Evolutionary conservation across 1,284 basidiomycete species (phyloP).

Genomic region (Anthracocystis panici-leucophaei): DNA sequence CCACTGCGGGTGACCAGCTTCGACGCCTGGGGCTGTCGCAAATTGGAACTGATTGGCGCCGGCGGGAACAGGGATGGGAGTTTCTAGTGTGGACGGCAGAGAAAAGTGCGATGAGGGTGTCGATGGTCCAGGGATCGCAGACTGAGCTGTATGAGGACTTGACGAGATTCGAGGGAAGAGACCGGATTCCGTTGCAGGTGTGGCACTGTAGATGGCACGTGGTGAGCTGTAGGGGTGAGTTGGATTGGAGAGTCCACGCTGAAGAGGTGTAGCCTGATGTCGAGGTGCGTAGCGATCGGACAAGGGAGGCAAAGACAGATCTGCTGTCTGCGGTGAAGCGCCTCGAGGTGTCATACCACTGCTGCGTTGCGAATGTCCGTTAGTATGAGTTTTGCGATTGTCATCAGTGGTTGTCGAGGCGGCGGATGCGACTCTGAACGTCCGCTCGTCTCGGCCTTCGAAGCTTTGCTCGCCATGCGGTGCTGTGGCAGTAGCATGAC

Average conservation of each 20-base stretch:
- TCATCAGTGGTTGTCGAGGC: background rate
- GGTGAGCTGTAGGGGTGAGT: constrained; percentile 34
- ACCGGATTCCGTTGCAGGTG: constrained; percentile 16
- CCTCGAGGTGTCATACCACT: background rate
- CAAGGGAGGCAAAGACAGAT: constrained; percentile 2
- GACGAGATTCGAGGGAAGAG: constrained; percentile 25
- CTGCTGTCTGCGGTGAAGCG: background rate
- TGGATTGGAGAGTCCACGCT: constrained; percentile 16
- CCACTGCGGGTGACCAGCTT: constrained; percentile 34
- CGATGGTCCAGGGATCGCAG: constrained; percentile 5
- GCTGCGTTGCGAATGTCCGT: constrained; percentile 11
- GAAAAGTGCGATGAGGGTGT: constrained; percentile 33
- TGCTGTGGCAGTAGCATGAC: background rate
- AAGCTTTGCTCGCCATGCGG: background rate
- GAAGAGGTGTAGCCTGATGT: constrained; percentile 15
- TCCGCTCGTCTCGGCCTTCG: background rate
- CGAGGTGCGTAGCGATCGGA: constrained; percentile 13
- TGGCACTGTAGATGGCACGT: constrained; percentile 33
- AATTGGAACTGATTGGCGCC: constrained; percentile 16
- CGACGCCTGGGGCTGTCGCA: constrained; percentile 22
- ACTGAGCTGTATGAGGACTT: constrained; percentile 14
- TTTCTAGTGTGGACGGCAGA: constrained; percentile 6
- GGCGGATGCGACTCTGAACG: background rate
- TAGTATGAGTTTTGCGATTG: background rate
- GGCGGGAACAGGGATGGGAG: background rate